These are phyloP conservation scores for Fusarium chaquense DNA, from an alignment of 2,329 filamentous ascomycete species.

Conservation along the genomic window DNA sequence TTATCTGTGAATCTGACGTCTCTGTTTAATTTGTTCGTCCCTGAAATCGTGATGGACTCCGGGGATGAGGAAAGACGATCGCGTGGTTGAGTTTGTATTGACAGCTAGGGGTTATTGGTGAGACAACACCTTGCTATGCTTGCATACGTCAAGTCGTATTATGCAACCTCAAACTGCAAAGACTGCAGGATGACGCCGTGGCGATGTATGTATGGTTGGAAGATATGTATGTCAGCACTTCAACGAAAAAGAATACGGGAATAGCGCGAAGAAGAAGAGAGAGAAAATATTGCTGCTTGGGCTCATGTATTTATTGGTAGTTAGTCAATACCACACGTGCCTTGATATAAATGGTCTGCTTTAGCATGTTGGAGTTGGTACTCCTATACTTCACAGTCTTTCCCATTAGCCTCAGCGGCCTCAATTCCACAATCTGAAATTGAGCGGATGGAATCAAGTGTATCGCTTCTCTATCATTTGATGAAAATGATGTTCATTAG, in stretches of 20 bases:
- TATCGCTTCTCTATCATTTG: background rate
- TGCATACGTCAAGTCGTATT: constrained; percentile 20
- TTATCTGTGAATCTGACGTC: background rate
- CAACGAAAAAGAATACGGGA: background rate
- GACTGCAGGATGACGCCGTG: constrained; percentile 28
- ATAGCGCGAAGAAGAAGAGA: background rate
- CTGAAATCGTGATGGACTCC: background rate
- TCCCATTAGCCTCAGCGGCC: too few relatives aligned
- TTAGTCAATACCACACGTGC: background rate
- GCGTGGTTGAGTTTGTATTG: constrained; percentile 2
- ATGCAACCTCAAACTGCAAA: constrained; percentile 8
- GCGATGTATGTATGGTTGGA: constrained; percentile 31
- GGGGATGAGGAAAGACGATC: background rate
- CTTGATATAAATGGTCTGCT: background rate
- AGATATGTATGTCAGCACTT: background rate
- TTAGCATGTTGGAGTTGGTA: background rate
- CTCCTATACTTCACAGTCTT: too few relatives aligned
- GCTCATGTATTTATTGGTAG: background rate
- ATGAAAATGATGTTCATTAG: constrained; percentile 1
- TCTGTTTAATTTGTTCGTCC: background rate
- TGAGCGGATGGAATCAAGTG: background rate
- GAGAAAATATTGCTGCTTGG: background rate
- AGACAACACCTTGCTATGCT: constrained; percentile 6
- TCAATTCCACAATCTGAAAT: background rate
- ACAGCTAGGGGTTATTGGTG: constrained; percentile 5